A percentile compares a stretch with the other conserved stretches of the same genome.
phyloP scores from a whole-genome alignment of 2,329 filamentous ascomycete species.

The Davidsoniella virescens region DNA sequence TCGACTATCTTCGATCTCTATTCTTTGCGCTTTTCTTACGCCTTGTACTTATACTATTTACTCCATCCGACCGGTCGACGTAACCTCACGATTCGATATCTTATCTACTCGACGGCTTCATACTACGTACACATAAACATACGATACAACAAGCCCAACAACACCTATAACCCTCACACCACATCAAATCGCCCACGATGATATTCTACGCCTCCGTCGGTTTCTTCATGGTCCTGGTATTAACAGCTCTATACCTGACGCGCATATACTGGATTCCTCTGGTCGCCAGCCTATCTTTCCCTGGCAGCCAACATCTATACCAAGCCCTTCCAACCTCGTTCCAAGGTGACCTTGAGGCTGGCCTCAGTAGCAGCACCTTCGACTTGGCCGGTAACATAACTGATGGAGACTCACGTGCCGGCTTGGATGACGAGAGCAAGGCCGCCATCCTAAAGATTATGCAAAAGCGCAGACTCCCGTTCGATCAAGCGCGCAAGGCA shows the following conservation, averaged over 20 bases:
- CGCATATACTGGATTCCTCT: conserved; percentile 60
- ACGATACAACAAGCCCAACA: not conserved
- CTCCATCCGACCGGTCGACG: not conserved
- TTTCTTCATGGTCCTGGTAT: conserved; percentile 53
- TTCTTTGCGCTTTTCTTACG: not conserved
- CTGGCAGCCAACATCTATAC: conserved; percentile 50
- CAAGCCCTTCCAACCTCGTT: conserved; percentile 63
- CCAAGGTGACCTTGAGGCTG: conserved; percentile 70
- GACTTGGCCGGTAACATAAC: conserved; percentile 68
- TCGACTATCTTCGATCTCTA: too few species aligned
- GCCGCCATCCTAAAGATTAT: conserved; percentile 75
- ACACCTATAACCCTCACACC: not conserved
- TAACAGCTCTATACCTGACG: conserved; percentile 66
- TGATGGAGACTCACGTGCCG: conserved; percentile 59
- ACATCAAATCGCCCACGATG: conserved; percentile 33
- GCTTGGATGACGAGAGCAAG: conserved; percentile 69
- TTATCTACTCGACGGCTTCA: not conserved
- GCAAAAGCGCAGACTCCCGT: conserved; percentile 65
- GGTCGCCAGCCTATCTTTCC: conserved; percentile 41
- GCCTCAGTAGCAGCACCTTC: conserved; percentile 69
- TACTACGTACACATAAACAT: not conserved
- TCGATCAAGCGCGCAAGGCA: conserved; percentile 78
- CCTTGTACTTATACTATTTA: not conserved
- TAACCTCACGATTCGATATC: not conserved
- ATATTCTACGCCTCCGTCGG: conserved; percentile 68